Conservation (phyloP, 345 rosid genomes). For the Kandelia obovata region DNA sequence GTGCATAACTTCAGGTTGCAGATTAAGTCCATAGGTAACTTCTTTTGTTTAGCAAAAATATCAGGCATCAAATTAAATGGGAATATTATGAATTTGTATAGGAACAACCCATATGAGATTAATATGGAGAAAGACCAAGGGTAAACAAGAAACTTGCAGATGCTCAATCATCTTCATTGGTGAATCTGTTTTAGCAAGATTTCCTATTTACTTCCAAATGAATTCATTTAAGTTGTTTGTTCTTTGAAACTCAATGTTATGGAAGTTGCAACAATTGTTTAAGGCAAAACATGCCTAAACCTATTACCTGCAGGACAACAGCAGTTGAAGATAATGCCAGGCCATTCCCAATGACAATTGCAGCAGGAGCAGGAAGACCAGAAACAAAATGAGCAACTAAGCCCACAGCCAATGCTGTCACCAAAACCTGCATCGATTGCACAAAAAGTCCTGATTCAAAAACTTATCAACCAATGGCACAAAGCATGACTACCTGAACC, state of each 20-base stretch:
- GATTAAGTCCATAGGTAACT: conserved; percentile 1
- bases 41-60: background rate
- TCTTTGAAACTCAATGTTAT: background rate
- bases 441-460: conserved; percentile 16
- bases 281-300: conserved; percentile 15
- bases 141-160: background rate
- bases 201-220: conserved; percentile 4
- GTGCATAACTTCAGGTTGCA: background rate
- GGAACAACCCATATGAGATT: background rate
- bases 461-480: conserved; percentile 5
- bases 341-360: conserved; percentile 96
- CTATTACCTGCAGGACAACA: conserved; percentile 84
- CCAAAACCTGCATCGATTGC: conserved; percentile 66
- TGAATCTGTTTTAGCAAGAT: conserved; percentile 18
- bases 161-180: background rate
- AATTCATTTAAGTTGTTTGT: background rate
- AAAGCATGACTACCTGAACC: conserved; percentile 5
- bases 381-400: conserved; percentile 70
- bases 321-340: conserved; percentile 97
- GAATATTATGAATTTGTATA: background rate
- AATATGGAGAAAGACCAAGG: background rate
- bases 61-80: background rate
- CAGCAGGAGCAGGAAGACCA: conserved; percentile 88
- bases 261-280: background rate
- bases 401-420: conserved; percentile 86